Base-by-base conservation (phyloP, 345 rosid genomes). In the Rubroshorea leprosula region DNA sequence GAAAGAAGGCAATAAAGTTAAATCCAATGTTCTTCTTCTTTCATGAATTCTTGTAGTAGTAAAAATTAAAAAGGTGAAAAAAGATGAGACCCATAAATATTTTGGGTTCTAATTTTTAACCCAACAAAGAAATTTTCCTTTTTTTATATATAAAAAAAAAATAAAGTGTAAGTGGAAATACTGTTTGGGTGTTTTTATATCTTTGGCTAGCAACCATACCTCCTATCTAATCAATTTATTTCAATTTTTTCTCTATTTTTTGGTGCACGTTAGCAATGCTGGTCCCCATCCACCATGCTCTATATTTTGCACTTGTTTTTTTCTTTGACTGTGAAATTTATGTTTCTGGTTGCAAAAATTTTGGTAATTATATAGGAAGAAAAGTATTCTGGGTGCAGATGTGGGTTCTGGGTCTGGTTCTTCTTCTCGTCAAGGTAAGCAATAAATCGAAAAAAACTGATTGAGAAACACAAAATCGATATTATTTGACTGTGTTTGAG, bases 241-340 rank as follows among this genome's bases (percentile, higher is more conserved):
- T 31, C 21, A 55, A 49, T 55, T 23, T 46, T 55, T 14, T 16
- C 8, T 38, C 23, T 53, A 19, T 54, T 39, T 46, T 63, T 60
- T 70, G 83, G 84, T 82, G 84, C 89, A n/a, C n/a, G n/a, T n/a
- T n/a, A n/a, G n/a, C n/a, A n/a, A 87, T 73, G 54, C 74, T 84
- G 95, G 90, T 80, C 86, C 95, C 88, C 84, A 38, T 66, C 57
- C 58, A 63, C 57, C 25, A 49, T 71, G 59, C 73, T 65, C 70
- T 61, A 60, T 56, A 53, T 23, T 65, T 54, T 23, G 56, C 62
- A 47, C 63, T 65, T 68, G 51, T 55, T 51, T 49, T 48, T 66
- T 49, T 47, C 14, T 52, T 13, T 53, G 21, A 45, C 29, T 48
- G 17, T 41, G 2, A 41, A 35, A 57, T 45, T 60, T 58, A 20